A percentile compares a stretch with the other conserved stretches of the same genome.
These are phyloP conservation scores for Melanomma pulvis-pyrius DNA, from an alignment of 495 filamentous ascomycete species.

Conservation along the genomic window DNA sequence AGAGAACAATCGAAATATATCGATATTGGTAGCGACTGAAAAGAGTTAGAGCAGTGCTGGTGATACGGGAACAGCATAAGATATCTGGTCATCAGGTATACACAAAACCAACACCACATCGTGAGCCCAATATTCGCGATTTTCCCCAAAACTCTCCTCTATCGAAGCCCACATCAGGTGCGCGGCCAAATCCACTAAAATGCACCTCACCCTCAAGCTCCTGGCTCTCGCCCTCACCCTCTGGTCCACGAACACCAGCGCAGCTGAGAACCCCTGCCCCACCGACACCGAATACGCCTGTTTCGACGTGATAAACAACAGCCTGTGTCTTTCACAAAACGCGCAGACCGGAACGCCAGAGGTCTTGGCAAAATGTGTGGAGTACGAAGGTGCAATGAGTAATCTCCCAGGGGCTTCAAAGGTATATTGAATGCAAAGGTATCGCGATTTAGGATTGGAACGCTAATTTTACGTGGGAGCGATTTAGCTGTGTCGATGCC, in stretches of 20 bases:
- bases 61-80: neutral
- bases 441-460: neutral
- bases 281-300: slow-evolving; percentile 43
- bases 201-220: neutral
- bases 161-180: neutral
- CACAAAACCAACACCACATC: neutral
- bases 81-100: neutral
- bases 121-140: neutral
- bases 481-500: slow-evolving; percentile 43
- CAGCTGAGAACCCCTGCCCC: slow-evolving; percentile 37
- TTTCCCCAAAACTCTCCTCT: neutral
- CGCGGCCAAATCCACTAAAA: neutral
- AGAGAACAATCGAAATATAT: neutral
- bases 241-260: slow-evolving; percentile 20
- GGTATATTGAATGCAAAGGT: slow-evolving; percentile 27
- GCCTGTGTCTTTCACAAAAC: slow-evolving; percentile 44
- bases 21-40: neutral
- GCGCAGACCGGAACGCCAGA: slow-evolving; percentile 31
- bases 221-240: too few relatives aligned
- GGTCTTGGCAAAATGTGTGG: slow-evolving; percentile 41
- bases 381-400: slow-evolving; percentile 40
- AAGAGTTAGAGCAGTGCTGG: neutral
- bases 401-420: slow-evolving; percentile 44
- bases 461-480: slow-evolving; percentile 18
- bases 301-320: slow-evolving; percentile 44